Conservation (phyloP, 2,329 filamentous ascomycete species). For the Cordyceps militaris region DNA sequence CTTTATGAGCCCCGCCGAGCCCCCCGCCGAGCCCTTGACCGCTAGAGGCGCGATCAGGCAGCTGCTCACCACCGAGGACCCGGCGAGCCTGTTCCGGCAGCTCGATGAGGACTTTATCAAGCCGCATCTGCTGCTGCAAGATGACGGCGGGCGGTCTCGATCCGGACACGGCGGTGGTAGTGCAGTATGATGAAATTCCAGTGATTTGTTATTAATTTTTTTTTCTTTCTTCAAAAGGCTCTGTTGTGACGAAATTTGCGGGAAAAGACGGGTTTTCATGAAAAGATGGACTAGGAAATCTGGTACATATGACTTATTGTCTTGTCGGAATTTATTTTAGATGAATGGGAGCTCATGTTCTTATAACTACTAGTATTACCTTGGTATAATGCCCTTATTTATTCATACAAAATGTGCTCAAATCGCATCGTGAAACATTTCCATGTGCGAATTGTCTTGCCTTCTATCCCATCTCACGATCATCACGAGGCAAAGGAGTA, state of each 20-base stretch:
- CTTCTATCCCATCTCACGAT: too few relatives aligned
- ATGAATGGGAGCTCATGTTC: too few relatives aligned
- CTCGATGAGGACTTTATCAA: conserved; percentile 96
- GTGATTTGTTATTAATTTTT: neutral
- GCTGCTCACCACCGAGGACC: conserved; percentile 78
- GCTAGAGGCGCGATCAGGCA: conserved; percentile 72
- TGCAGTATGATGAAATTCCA: neutral
- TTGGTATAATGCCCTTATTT: too few relatives aligned
- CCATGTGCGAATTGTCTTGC: too few relatives aligned
- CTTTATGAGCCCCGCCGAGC: conserved; percentile 23
- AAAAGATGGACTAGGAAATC: neutral
- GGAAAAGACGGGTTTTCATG: neutral
- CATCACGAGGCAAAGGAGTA: neutral
- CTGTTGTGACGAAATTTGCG: neutral
- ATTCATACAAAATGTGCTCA: too few relatives aligned
- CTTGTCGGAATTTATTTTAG: too few relatives aligned
- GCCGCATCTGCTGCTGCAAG: conserved; percentile 77
- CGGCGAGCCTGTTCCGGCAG: conserved; percentile 82
- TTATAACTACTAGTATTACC: too few relatives aligned
- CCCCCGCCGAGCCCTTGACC: conserved; percentile 44
- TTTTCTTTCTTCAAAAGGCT: neutral
- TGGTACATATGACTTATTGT: neutral
- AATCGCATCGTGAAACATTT: too few relatives aligned
- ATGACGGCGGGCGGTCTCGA: conserved; percentile 21
- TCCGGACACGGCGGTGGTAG: conserved; percentile 20